A percentile compares a stretch with the other conserved stretches of the same genome.
Conservation (phyloP, 176 grass and related monocot genomes). For the Raddia guianensis region DNA sequence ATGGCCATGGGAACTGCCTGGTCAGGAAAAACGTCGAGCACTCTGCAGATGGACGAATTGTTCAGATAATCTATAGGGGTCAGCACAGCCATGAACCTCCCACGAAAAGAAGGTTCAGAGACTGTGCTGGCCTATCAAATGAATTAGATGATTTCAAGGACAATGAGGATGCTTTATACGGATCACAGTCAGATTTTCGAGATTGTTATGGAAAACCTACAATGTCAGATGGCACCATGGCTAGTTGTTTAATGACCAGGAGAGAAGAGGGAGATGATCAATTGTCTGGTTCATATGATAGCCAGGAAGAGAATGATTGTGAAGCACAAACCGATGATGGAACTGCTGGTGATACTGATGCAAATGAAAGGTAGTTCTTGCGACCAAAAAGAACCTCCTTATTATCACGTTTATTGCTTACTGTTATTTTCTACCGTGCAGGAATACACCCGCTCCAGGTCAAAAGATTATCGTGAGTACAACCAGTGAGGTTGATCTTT, state of each 20-base stretch:
- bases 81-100: conserved; percentile 39
- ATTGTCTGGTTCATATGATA: conserved; percentile 34
- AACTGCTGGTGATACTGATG: neutral
- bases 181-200: conserved; percentile 16
- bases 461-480: conserved; percentile 76
- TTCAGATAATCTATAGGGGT: conserved; percentile 40
- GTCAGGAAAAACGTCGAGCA: conserved; percentile 38
- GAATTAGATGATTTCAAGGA: conserved; percentile 29
- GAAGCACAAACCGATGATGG: neutral
- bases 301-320: conserved; percentile 1
- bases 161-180: conserved; percentile 19
- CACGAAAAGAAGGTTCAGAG: conserved; percentile 7
- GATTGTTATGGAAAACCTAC: conserved; percentile 13
- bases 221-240: neutral
- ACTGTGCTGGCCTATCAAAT: conserved; percentile 9
- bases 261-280: conserved; percentile 5
- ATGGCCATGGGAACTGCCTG: neutral
- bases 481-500: conserved; percentile 71
- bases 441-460: conserved; percentile 41
- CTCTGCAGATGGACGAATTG: conserved; percentile 38
- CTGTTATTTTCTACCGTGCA: neutral
- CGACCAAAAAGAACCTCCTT: neutral
- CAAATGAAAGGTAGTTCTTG: conserved; percentile 37
- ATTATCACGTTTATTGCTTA: neutral
- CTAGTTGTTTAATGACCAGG: conserved; percentile 1